Base-by-base conservation (phyloP, 2,329 filamentous ascomycete species). In the Plenodomus biglobosus region DNA sequence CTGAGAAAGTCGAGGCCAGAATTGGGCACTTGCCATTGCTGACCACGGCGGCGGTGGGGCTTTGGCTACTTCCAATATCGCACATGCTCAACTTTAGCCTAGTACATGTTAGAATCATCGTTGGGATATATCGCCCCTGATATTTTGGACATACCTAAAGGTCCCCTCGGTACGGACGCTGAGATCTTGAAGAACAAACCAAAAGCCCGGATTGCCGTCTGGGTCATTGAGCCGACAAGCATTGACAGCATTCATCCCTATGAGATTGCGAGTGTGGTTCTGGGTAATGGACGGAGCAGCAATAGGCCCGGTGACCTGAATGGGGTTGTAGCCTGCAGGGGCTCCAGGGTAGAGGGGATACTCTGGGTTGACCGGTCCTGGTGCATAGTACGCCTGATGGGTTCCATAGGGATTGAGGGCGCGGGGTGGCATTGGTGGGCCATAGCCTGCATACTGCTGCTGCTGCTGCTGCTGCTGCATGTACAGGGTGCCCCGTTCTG, bases 131-230 rank as follows among this genome's bases (percentile, higher is more conserved):
- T 24, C 5, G 22, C 22, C 17, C 18, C 2, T 13, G 3, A 6
- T 10, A n/a, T 20, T 30, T 3, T 19, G 13, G 16, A 67, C 78
- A 64, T 80, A 95, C 90, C 92, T 82, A 72, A 97, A 99, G 50
- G 79, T 83, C 10, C 94, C 94, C 71, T 97, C 94, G 0, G 91
- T 96, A 38, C 94, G 83, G 24, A 99, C 92, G 62, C 91, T 96
- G 37, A 99, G 78, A 74, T 99, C 94, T 70, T 96, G 92, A 44
- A 97, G 78, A 38, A 99, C 88, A 64, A 99, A 99, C 92, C 92
- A 99, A 56, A 96, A 91, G 1, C 92, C 92, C 42, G 89, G 84
- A 69, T 90, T 88, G 56, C 90, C 86, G 15, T 88, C 78, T 0
- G 85, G 83, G 59, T 97, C 92, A 2, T 83, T 85, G 44, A 97